Evolutionary conservation across 768 basidiomycete species (phyloP).

Genomic region (Naganishia randhawae): DNA sequence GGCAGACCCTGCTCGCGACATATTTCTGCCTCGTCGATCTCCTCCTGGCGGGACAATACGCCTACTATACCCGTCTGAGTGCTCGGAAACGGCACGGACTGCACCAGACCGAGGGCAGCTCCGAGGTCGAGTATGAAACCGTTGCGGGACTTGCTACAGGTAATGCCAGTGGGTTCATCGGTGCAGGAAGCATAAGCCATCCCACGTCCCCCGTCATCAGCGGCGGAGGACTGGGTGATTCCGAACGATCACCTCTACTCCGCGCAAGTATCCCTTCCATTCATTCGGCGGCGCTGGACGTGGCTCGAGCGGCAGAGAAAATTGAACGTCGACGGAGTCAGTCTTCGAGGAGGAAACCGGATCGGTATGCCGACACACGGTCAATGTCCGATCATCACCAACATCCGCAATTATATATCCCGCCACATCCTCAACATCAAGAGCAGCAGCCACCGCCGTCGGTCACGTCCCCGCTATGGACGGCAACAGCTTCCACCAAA

Average conservation of each 20-base stretch:
- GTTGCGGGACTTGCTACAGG: not conserved
- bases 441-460: constrained; percentile 62
- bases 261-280: not conserved
- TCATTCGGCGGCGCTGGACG: constrained; percentile 41
- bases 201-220: not conserved
- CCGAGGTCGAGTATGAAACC: constrained; percentile 6
- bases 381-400: not conserved
- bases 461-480: constrained; percentile 7
- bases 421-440: too few species aligned
- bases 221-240: not conserved
- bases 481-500: constrained; percentile 31
- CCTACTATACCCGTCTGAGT: constrained; percentile 60
- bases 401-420: constrained; percentile 42
- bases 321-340: constrained; percentile 32
- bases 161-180: not conserved
- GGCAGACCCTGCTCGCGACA: constrained; percentile 80
- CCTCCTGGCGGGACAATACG: constrained; percentile 70
- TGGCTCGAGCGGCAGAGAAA: constrained; percentile 45
- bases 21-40: constrained; percentile 87
- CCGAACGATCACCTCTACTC: constrained; percentile 9
- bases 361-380: not conserved
- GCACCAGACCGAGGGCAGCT: not conserved
- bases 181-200: too few species aligned
- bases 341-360: constrained; percentile 24
- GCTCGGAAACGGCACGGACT: not conserved